Conservation (phyloP, 2,329 filamentous ascomycete species). For the Niveomyces coronatus region DNA sequence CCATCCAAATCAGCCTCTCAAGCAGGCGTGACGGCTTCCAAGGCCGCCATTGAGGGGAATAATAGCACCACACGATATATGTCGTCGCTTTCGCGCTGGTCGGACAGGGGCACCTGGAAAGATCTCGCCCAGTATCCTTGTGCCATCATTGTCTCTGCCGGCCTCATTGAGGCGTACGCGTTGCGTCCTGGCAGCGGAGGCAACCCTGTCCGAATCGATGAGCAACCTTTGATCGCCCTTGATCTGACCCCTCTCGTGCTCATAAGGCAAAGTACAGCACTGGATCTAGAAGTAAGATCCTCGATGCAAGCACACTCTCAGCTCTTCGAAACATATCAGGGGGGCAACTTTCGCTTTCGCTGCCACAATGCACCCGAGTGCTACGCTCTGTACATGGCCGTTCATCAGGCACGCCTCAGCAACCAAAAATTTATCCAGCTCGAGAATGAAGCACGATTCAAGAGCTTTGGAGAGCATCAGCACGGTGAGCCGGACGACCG, state of each 20-base stretch:
- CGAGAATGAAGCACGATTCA: conserved; percentile 58
- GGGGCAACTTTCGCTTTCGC: conserved; percentile 80
- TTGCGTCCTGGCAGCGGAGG: conserved; percentile 23
- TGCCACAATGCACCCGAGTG: conserved; percentile 69
- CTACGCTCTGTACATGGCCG: conserved; percentile 69
- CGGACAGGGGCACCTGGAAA: conserved; percentile 50
- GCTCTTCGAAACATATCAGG: conserved; percentile 51
- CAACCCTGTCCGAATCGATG: conserved; percentile 15
- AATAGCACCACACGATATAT: conserved; percentile 37
- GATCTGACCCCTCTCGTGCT: conserved; percentile 88
- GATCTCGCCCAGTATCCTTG: conserved; percentile 42
- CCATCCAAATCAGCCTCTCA: conserved; percentile 80
- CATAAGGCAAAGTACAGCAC: conserved; percentile 77
- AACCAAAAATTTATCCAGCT: conserved; percentile 76
- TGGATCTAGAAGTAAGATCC: conserved; percentile 90
- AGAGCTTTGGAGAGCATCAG: conserved; percentile 55
- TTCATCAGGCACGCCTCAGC: conserved; percentile 82
- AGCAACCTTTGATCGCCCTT: conserved; percentile 50
- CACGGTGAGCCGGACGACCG: conserved; percentile 37
- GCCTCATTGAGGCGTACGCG: conserved; percentile 47
- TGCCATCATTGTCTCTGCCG: conserved; percentile 46
- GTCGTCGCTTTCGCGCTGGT: conserved; percentile 52
- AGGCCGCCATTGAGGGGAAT: conserved; percentile 20
- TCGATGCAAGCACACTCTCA: conserved; percentile 64
- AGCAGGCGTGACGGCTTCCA: conserved; percentile 36